Base-by-base conservation (phyloP, 768 basidiomycete genomes). In the Fomitopsis pulvina region DNA sequence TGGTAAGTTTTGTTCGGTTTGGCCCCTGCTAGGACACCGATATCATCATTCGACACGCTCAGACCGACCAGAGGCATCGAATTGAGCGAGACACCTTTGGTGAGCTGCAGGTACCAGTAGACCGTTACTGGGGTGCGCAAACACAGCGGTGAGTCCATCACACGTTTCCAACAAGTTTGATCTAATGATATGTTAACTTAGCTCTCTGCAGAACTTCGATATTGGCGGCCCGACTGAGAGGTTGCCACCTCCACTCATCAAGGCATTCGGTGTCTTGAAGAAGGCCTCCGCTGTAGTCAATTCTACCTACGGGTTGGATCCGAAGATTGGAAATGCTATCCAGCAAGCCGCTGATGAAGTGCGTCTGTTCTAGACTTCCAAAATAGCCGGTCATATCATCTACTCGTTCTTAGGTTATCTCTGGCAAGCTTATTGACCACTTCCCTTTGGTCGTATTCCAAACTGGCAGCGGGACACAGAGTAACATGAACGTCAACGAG, bases 371-470 rank as follows among this genome's bases (percentile, higher is more conserved):
- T n/a, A n/a, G n/a, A 12, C 45, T 7, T 30, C 5, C 14, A 18
- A 37, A 14, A 18, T 14, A 37, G 34, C 14, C 5, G 14, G 6
- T 7, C 14, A 16, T 14, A 37, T 37, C 14, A 4, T 5, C 14
- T 18, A 14, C 4, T 5, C 34, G 34, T 37, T 18, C 14, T 14
- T 58, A 94, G 92, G 95, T 99, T 60, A 98, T 98, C 65, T 89
- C 89, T 40, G 95, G 94, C 45, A 90, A 92, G 66, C 78, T 99
- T 52, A 77, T 86, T 20, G 93, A 93, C 57, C 89, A 99, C 70
- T 99, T 99, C 73, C 96, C 96, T 22, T 74, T 99, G 32, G 96
- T 99, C 30, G 94, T 99, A 37, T 99, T 97, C 80, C 96, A 99
- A 70, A 99, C 96, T 21, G 96, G 96, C 52, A 94, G 91, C 49